Percentiles rank a stretch among this genome's conserved stretches.
These are phyloP conservation scores for Penicillium brevicompactum DNA, from an alignment of 2,329 filamentous ascomycete genomes.

Conservation along the genomic window DNA sequence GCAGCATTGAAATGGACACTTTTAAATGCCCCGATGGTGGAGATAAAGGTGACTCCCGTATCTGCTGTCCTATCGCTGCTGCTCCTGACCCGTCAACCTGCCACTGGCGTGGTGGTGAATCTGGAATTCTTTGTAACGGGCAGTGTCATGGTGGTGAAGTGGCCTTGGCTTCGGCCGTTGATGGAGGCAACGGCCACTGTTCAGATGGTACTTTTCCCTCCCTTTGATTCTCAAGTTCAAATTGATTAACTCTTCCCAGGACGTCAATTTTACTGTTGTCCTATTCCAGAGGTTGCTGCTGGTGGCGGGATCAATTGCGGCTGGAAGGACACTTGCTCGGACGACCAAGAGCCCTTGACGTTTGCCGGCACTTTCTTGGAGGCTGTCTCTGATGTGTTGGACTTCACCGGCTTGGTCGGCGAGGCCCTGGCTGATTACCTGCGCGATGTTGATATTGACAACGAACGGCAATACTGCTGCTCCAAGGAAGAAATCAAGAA, in stretches of 20 bases:
- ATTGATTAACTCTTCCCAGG: too few relatives aligned
- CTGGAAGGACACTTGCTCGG: slow-evolving; percentile 2
- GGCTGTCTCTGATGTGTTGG: not conserved
- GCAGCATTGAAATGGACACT: slow-evolving; percentile 5
- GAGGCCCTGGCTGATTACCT: not conserved
- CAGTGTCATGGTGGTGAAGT: slow-evolving; percentile 18
- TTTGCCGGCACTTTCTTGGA: slow-evolving; percentile 5
- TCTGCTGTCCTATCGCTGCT: slow-evolving; percentile 14
- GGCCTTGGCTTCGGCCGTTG: not conserved
- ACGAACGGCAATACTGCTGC: slow-evolving; percentile 4
- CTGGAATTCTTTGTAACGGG: slow-evolving; percentile 12
- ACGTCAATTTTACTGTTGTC: slow-evolving; percentile 11
- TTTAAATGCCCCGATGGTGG: slow-evolving; percentile 7
- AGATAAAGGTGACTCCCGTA: slow-evolving; percentile 5
- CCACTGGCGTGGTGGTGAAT: slow-evolving; percentile 16
- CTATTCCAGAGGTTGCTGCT: slow-evolving; percentile 7
- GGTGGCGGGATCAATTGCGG: slow-evolving; percentile 11
- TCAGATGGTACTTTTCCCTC: slow-evolving; percentile 6
- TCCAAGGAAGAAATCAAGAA: slow-evolving; percentile 9
- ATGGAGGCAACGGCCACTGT: slow-evolving; percentile 9
- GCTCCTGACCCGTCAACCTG: slow-evolving; percentile 12
- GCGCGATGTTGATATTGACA: not conserved
- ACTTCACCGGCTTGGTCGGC: not conserved
- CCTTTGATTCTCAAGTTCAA: too few relatives aligned
- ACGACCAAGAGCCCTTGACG: slow-evolving; percentile 7